These are phyloP conservation scores for Macrolepiota fuliginosa DNA, from an alignment of 768 basidiomycete genomes.

Conservation along the genomic window DNA sequence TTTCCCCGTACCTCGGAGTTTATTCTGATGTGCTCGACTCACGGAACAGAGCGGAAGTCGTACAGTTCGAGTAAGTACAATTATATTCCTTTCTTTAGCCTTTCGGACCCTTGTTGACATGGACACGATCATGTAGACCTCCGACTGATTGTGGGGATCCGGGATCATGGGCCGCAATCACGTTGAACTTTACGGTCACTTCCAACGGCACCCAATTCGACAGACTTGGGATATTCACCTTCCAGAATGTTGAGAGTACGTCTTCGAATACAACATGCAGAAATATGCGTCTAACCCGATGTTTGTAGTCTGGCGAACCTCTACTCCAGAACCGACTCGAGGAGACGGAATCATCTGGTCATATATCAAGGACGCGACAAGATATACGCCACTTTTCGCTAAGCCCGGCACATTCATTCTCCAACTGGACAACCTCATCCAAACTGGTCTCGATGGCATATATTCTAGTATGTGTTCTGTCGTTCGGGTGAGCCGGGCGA, in stretches of 20 bases:
- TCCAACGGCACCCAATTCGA: constrained; percentile 79
- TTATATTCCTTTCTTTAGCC: background rate
- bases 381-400: constrained; percentile 68
- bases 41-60: constrained; percentile 53
- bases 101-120: background rate
- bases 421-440: constrained; percentile 68
- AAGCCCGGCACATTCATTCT: constrained; percentile 68
- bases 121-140: constrained; percentile 41
- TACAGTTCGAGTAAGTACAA: constrained; percentile 48
- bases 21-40: background rate
- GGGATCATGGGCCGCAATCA: constrained; percentile 75
- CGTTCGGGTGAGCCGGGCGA: background rate
- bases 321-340: constrained; percentile 70
- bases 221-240: constrained; percentile 68
- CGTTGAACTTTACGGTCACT: constrained; percentile 74
- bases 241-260: constrained; percentile 76
- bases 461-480: constrained; percentile 54
- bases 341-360: constrained; percentile 78
- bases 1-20: background rate
- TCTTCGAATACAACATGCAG: background rate
- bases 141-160: constrained; percentile 67
- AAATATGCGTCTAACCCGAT: background rate
- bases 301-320: constrained; percentile 69
- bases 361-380: constrained; percentile 71
- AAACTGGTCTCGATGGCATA: constrained; percentile 55